Percentiles rank a stretch among this genome's conserved stretches.
Conservation (phyloP, 2,329 filamentous ascomycete species). For the Aspergillus latus region DNA sequence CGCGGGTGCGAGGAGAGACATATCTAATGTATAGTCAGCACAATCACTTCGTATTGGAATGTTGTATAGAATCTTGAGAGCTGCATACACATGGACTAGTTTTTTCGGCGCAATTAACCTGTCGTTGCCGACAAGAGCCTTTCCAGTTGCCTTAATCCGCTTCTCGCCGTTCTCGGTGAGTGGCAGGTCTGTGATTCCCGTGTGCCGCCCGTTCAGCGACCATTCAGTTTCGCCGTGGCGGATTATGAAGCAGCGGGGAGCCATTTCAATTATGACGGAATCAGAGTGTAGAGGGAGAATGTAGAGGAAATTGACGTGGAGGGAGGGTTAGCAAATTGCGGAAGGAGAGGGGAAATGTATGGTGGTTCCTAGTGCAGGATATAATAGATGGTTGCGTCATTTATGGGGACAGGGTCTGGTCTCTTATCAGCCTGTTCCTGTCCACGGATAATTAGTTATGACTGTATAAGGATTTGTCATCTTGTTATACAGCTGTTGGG, state of each 20-base stretch:
- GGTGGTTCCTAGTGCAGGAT: not conserved
- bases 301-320: not conserved
- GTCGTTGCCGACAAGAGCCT: conserved; percentile 79
- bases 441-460: not conserved
- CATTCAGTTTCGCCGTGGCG: conserved; percentile 96
- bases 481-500: not conserved
- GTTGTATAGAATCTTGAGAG: not conserved
- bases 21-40: conserved; percentile 51
- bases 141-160: conserved; percentile 72
- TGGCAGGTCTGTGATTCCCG: conserved; percentile 80
- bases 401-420: not conserved
- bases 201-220: conserved; percentile 84
- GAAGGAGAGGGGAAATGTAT: not conserved
- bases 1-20: conserved; percentile 80
- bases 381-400: conserved; percentile 11
- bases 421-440: not conserved
- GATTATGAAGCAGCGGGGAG: conserved; percentile 75
- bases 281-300: not conserved
- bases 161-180: conserved; percentile 79
- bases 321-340: not conserved
- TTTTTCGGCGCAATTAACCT: conserved; percentile 80
- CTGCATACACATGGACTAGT: conserved; percentile 73
- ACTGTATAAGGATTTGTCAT: not conserved
- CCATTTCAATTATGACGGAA: conserved; percentile 35
- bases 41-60: not conserved